Percentiles rank a stretch among this genome's conserved stretches.
Evolutionary conservation across 2,329 filamentous ascomycete species (phyloP).

Genomic region (Ilyonectria destructans): DNA sequence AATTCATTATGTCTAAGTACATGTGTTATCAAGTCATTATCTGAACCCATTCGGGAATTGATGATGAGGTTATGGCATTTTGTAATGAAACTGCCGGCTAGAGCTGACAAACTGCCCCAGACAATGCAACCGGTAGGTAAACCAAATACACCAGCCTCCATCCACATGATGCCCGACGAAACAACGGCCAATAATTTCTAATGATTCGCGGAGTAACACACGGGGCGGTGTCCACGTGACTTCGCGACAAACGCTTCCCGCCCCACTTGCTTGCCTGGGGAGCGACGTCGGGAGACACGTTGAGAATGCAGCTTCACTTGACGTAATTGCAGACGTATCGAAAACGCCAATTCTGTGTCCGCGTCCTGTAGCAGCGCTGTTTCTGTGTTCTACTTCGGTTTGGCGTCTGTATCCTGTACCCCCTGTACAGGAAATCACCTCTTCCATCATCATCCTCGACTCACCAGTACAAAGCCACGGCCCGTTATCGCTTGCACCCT

Average conservation of each 20-base stretch:
- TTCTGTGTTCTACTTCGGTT: neutral
- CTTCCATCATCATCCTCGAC: neutral
- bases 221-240: neutral
- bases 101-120: too few relatives aligned
- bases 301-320: neutral
- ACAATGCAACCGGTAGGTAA: too few relatives aligned
- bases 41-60: too few relatives aligned
- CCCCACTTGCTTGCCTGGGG: neutral
- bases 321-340: neutral
- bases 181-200: too few relatives aligned
- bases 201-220: too few relatives aligned
- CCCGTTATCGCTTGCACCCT: neutral
- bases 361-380: neutral
- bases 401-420: neutral
- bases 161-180: too few relatives aligned
- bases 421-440: neutral
- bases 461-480: neutral
- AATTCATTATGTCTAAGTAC: too few relatives aligned
- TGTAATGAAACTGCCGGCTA: too few relatives aligned
- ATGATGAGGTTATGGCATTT: too few relatives aligned
- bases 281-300: neutral
- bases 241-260: neutral
- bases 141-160: too few relatives aligned
- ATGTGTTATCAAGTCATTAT: too few relatives aligned
- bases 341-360: neutral